These are phyloP conservation scores for Neopestalotiopsis sp. DNA, from an alignment of 2,329 filamentous ascomycete genomes.

Conservation along the genomic window DNA sequence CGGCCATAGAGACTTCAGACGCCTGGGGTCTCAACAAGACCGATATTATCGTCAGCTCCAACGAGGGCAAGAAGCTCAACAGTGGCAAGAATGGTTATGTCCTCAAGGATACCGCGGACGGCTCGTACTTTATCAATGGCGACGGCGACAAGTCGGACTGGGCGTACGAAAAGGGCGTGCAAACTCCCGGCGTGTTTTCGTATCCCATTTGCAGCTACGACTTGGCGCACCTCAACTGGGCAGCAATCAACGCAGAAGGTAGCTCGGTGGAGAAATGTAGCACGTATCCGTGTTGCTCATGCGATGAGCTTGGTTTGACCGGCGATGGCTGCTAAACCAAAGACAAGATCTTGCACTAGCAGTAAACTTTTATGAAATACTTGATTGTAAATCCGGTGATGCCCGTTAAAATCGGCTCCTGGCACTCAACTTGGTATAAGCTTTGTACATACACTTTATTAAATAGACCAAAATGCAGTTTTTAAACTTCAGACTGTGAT, in stretches of 20 bases:
- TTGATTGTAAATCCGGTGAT: background rate
- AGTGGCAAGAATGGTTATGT: background rate
- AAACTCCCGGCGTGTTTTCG: background rate
- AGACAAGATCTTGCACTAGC: too few species aligned
- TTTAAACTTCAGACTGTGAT: background rate
- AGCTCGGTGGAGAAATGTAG: background rate
- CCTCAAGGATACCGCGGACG: background rate
- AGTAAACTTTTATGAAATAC: background rate
- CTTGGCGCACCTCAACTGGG: background rate
- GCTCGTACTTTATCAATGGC: background rate
- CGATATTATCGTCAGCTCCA: background rate
- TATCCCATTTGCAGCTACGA: background rate
- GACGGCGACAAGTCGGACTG: background rate
- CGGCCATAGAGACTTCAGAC: background rate
- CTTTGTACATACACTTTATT: background rate
- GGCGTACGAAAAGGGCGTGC: background rate
- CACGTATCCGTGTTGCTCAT: background rate
- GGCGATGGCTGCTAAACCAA: background rate
- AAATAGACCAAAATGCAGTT: background rate
- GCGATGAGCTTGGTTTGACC: background rate
- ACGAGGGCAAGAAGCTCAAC: background rate
- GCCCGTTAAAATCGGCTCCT: background rate
- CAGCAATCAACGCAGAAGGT: background rate
- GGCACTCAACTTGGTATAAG: background rate
- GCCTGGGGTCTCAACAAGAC: background rate